A percentile compares a stretch with the other conserved stretches of the same genome.
Evolutionary conservation across 257 asterid genomes (phyloP).

Genomic region (Perilla frutescens): DNA sequence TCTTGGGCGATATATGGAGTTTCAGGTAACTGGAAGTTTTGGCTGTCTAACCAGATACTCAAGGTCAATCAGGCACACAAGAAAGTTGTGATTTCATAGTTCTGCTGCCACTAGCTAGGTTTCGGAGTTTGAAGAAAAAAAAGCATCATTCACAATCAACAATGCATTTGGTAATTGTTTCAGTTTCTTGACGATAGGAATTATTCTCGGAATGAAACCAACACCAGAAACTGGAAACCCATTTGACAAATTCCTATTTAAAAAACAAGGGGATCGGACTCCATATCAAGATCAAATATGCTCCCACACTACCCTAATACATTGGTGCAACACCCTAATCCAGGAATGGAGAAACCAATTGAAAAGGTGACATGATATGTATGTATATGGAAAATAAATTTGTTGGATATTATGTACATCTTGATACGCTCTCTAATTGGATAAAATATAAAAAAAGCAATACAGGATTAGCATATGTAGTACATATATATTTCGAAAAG

Average conservation of each 20-base stretch:
- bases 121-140: conserved; percentile 30
- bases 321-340: not conserved
- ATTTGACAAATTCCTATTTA: not conserved
- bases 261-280: conserved; percentile 29
- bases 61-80: conserved; percentile 35
- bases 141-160: conserved; percentile 25
- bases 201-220: conserved; percentile 31
- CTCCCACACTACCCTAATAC: conserved; percentile 25
- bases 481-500: not conserved
- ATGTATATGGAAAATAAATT: not conserved
- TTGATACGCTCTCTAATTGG: not conserved
- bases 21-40: conserved; percentile 35
- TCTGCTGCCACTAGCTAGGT: conserved; percentile 30
- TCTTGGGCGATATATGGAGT: conserved; percentile 37
- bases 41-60: conserved; percentile 37
- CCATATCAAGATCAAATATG: conserved; percentile 20
- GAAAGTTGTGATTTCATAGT: conserved; percentile 23
- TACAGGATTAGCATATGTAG: not conserved
- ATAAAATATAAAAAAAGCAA: conserved; percentile 13
- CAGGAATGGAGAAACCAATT: conserved; percentile 19
- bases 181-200: conserved; percentile 21
- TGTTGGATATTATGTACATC: not conserved
- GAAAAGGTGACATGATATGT: not conserved
- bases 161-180: conserved; percentile 28
- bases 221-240: conserved; percentile 32